Evolutionary conservation across 1,284 basidiomycete species (phyloP), one percentile per base, ranked within the genome.

Genomic region (Leccinum griseonigrum): DNA sequence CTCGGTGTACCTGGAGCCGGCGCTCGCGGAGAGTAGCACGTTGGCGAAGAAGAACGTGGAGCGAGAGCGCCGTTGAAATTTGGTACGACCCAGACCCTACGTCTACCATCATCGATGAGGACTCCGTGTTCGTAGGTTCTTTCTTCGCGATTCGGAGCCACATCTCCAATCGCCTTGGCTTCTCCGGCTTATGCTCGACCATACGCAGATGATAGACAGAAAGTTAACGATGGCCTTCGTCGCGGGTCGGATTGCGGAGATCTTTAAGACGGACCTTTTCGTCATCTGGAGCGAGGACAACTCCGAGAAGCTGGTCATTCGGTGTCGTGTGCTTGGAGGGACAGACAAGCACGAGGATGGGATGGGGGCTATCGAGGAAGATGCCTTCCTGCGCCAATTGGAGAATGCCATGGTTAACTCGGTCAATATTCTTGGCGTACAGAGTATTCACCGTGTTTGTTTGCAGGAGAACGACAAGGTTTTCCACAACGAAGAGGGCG

Each of bases 241-340:
- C 56, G 96, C 97, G 6, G 90, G 92, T 66, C 90, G 92, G 60
- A 98, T 99, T 65, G 91, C 92, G 31, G 92, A 95, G 75, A 95
- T 88, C 69, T 98, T 99, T 81, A 95, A 96, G 73, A 91, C 93
- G 14, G 97, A 99, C 74, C 82, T 98, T 51, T 98, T 98, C 76
- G 95, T 98, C 74, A 98, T 98, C 72, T 98, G 95, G 88, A 97
- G 93, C 66, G 97, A 99, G 83, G 97, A 99, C 78, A 98, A 98
- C 77, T 94, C 96, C 3, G 94, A 97, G 76, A 97, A 98, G 80
- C 87, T 99, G 16, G 87, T 99, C 68, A 92, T 99, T 72, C 96
- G 97, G 65, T 97, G 97, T 77, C 93, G 97, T 79, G 92, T 98
- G 16, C 81, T 96, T 62, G 92, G 94, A 57, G 90, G 91, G 55